phyloP scores from a whole-genome alignment of 129 eudicot genomes.

The Kitagawia praeruptora region DNA sequence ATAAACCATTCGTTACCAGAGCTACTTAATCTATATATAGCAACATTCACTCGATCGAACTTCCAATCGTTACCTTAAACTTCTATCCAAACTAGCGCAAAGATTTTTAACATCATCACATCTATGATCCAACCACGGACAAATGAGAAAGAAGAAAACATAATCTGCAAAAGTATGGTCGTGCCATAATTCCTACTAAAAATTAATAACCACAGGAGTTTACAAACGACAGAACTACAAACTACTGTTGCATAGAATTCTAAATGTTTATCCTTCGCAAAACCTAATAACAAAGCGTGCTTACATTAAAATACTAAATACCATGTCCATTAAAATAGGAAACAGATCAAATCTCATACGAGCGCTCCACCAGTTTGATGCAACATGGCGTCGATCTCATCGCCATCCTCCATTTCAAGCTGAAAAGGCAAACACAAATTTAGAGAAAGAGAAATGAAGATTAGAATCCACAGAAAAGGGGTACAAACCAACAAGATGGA shows the following conservation, averaged over 20 bases:
- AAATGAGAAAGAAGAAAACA: background rate
- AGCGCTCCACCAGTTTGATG: slow-evolving; percentile 39
- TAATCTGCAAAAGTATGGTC: background rate
- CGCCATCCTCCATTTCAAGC: slow-evolving; percentile 60
- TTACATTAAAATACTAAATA: background rate
- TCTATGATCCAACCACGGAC: background rate
- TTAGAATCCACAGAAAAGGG: background rate
- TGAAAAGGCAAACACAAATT: slow-evolving; percentile 5
- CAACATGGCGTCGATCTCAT: slow-evolving; percentile 52
- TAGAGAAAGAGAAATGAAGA: background rate
- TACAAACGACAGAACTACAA: background rate
- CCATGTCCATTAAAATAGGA: background rate
- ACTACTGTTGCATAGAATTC: background rate
- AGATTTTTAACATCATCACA: background rate
- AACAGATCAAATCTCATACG: background rate
- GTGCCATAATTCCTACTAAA: background rate
- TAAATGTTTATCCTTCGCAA: background rate
- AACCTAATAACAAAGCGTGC: background rate
- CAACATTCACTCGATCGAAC: background rate
- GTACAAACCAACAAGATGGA: background rate
- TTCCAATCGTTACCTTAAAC: background rate
- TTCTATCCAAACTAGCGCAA: background rate
- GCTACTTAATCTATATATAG: background rate
- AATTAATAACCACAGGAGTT: background rate
- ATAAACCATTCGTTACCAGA: no score